These are phyloP conservation scores for Cercospora sesami DNA, from an alignment of 2,329 filamentous ascomycete genomes.

Conservation along the genomic window DNA sequence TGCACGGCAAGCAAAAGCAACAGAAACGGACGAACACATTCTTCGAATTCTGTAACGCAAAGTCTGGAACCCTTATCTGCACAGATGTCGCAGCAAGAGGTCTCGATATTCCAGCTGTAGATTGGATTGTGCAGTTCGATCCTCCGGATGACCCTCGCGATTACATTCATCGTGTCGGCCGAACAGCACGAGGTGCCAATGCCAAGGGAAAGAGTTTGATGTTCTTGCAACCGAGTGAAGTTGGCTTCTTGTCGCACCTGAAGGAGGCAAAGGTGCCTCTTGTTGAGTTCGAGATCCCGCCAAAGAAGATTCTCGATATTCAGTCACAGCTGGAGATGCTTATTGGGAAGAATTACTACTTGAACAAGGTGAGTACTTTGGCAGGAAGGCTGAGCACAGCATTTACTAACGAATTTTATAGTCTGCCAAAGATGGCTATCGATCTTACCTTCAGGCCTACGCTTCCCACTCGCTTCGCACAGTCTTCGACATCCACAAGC, in stretches of 20 bases:
- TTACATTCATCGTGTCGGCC: constrained; percentile 94
- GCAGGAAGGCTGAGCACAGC: neutral
- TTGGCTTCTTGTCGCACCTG: constrained; percentile 87
- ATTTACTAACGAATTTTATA: constrained; percentile 33
- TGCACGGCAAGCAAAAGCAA: constrained; percentile 97
- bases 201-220: constrained; percentile 85
- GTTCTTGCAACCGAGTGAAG: constrained; percentile 88
- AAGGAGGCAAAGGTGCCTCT: constrained; percentile 90
- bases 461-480: constrained; percentile 78
- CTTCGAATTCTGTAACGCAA: constrained; percentile 90
- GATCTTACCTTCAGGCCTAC: constrained; percentile 92
- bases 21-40: constrained; percentile 99
- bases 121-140: constrained; percentile 96
- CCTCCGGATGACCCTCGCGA: constrained; percentile 62
- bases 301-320: constrained; percentile 86
- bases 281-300: constrained; percentile 92
- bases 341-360: constrained; percentile 92
- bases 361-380: constrained; percentile 69
- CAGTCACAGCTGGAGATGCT: constrained; percentile 82
- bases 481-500: constrained; percentile 81
- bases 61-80: constrained; percentile 84
- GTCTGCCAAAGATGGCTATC: constrained; percentile 72
- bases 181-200: constrained; percentile 82
- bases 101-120: constrained; percentile 90
- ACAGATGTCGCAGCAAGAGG: constrained; percentile 95